These are phyloP conservation scores for Catharanthus roseus DNA, from an alignment of 257 asterid genomes.

Conservation along the genomic window DNA sequence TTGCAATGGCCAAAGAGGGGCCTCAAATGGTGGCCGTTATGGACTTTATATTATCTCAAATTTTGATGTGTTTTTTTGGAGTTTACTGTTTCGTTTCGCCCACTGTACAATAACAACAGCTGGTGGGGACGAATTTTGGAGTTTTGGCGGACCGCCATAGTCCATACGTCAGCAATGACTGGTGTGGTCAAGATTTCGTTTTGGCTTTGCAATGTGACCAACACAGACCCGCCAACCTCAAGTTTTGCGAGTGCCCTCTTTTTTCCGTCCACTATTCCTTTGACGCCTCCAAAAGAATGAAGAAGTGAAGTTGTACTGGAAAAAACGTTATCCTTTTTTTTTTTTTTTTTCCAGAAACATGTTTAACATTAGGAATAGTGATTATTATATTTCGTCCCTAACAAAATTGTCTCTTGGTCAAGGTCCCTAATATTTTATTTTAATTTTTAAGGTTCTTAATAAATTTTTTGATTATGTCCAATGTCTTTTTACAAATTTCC, in stretches of 20 bases:
- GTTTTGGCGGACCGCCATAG: too few species aligned
- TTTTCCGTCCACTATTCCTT: background rate
- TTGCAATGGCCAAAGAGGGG: background rate
- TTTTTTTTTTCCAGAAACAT: too few species aligned
- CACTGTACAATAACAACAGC: background rate
- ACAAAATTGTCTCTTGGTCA: too few species aligned
- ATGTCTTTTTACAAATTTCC: too few species aligned
- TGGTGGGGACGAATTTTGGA: constrained; percentile 18
- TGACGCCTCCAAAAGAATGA: too few species aligned
- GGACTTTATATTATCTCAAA: background rate
- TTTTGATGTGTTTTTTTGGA: background rate
- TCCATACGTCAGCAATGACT: background rate
- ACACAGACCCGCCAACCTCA: background rate
- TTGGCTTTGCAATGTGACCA: constrained; percentile 5
- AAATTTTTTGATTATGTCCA: too few species aligned
- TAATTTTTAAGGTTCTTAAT: too few species aligned
- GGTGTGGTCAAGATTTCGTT: constrained; percentile 14
- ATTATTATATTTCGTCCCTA: too few species aligned
- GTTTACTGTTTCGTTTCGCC: background rate
- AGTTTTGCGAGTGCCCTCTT: background rate
- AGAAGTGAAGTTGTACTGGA: too few species aligned
- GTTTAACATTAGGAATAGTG: too few species aligned
- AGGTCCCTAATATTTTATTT: too few species aligned
- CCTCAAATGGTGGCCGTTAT: background rate
- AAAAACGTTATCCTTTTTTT: too few species aligned